Evolutionary conservation across 768 basidiomycete genomes (phyloP), one percentile per base, ranked within the genome.

Genomic region (Nidularia pulvinata): DNA sequence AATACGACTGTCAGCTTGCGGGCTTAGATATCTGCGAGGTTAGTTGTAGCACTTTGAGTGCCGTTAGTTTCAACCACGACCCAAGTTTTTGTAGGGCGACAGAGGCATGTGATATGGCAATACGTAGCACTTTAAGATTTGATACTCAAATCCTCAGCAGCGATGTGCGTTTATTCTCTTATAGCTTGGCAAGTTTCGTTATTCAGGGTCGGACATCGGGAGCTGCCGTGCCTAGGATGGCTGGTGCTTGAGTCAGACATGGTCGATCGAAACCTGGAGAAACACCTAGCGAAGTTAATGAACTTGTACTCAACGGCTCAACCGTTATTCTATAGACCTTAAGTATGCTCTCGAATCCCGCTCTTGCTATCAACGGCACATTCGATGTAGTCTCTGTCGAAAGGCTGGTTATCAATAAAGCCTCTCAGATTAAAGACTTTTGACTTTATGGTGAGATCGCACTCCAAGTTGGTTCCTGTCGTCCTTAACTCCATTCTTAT

Each of bases 331-430:
- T 84, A 2, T 81, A 71, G 42, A 83, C 81, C 1, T 55, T 84
- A 22, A 72, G 76, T 52, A 80, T 79, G 74, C 67, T 84, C 6
- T 80, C 78, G 4, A 79, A 79, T 39, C 76, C 76, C 4, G 61
- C 55, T 1, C 55, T 83, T n/a, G 59, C 66, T 9, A 49, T 59
- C 0, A 66, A 68, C 11, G 65, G 68, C 2, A 51, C 76, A 6
- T 76, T 74, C 57, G 44, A 61, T 0, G 33, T 75, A 4, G 61
- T 79, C 1, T 79, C 79, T 1, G 63, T 81, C 19, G 71, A 69
- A 25, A 65, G 69, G n/a, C 69, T 83, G 1, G 69, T 84, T n/a
- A 66, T 83, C n/a, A 82, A 84, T 52, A 81, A 84, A 61, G 82
- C 79, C 2, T 81, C 79, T 6, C 79, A 81, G 50, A 80, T n/a